phyloP scores from a whole-genome alignment of 768 basidiomycete species.

The Russula dissimulans region DNA sequence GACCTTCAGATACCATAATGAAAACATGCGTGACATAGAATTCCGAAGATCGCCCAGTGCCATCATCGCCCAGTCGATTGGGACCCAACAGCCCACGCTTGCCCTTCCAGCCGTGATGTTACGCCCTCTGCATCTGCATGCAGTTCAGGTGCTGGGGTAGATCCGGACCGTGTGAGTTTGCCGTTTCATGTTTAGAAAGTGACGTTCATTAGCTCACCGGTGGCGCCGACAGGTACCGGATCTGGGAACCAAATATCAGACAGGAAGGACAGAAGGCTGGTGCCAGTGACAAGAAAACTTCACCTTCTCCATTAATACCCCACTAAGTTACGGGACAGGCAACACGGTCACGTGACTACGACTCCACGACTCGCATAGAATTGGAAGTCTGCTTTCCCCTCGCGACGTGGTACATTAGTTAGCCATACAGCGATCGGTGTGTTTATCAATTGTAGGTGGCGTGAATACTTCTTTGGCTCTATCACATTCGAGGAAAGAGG shows the following conservation, averaged over 20 bases:
- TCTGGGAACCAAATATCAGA: not conserved
- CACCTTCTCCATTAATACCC: conserved; percentile 5
- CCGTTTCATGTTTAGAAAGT: not conserved
- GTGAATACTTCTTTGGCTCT: too few relatives aligned
- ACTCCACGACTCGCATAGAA: conserved; percentile 13
- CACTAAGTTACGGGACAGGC: conserved; percentile 4
- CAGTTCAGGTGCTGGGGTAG: not conserved
- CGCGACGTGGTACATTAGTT: too few relatives aligned
- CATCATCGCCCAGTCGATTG: conserved; percentile 11
- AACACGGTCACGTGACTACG: not conserved
- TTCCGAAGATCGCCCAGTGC: conserved; percentile 20
- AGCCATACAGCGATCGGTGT: too few relatives aligned
- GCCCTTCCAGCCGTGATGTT: not conserved
- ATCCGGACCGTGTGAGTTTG: conserved; percentile 6
- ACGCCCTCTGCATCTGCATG: not conserved
- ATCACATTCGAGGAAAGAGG: too few relatives aligned
- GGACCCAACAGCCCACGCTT: not conserved
- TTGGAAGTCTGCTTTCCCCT: too few relatives aligned
- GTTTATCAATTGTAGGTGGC: too few relatives aligned
- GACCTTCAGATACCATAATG: conserved; percentile 20
- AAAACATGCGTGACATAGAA: not conserved
- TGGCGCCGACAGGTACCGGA: conserved; percentile 4
- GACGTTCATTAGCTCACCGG: conserved; percentile 2
- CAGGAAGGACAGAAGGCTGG: not conserved
- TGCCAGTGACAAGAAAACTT: conserved; percentile 1